Conservation (phyloP, 2,329 filamentous ascomycete genomes). For the Emmonsia crescens region DNA sequence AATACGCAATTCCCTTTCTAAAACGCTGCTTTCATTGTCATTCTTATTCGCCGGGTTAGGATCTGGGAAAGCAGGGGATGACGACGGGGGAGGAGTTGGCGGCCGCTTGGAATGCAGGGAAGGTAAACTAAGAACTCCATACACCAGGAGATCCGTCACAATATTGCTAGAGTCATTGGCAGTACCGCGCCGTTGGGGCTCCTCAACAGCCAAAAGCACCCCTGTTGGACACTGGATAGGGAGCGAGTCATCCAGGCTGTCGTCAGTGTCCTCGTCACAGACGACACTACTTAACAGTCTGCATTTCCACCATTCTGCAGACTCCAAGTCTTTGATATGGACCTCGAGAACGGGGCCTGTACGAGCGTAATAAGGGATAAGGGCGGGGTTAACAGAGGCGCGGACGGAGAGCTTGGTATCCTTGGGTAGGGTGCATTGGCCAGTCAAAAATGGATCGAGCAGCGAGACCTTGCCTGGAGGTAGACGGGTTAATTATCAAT, state of each 20-base stretch:
- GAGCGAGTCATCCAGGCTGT: conserved; percentile 8
- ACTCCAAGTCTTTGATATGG: conserved; percentile 23
- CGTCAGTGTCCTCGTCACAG: conserved; percentile 25
- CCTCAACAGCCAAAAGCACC: conserved; percentile 25
- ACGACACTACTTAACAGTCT: conserved; percentile 26
- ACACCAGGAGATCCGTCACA: conserved; percentile 29
- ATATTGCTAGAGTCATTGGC: conserved; percentile 7
- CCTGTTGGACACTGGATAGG: conserved; percentile 30
- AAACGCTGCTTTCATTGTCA: conserved; percentile 5
- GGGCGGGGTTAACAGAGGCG: conserved; percentile 30
- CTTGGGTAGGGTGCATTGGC: conserved; percentile 26
- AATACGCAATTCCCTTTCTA: conserved; percentile 24
- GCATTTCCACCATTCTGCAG: conserved; percentile 29
- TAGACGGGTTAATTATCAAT: not conserved
- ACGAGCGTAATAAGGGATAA: conserved; percentile 32
- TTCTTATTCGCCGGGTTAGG: conserved; percentile 12
- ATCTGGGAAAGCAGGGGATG: conserved; percentile 25
- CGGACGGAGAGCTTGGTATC: conserved; percentile 23
- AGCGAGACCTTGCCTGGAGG: conserved; percentile 17
- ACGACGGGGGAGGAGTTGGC: conserved; percentile 27
- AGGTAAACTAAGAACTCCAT: conserved; percentile 26
- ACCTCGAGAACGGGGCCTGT: conserved; percentile 31
- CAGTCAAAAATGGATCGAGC: conserved; percentile 23
- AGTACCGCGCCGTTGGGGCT: conserved; percentile 11
- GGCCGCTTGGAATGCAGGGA: conserved; percentile 14